These are phyloP conservation scores for Erucastrum elatum DNA, from an alignment of 345 rosid species.

Conservation along the genomic window DNA sequence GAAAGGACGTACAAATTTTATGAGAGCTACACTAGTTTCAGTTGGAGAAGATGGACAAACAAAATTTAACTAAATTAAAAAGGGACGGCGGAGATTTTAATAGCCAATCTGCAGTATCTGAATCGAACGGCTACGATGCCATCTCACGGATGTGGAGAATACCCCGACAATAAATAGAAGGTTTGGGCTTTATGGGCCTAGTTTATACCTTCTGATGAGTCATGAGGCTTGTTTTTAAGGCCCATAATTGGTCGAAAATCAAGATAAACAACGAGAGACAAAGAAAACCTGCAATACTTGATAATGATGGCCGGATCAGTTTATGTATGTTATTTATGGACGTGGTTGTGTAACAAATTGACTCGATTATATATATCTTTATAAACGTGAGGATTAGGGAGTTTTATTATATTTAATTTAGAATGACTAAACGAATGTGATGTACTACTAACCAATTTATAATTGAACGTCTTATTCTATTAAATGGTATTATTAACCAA, in stretches of 20 bases:
- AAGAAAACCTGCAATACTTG: slow-evolving; percentile 13
- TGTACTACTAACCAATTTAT: slow-evolving; percentile 37
- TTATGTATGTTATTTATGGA: not conserved
- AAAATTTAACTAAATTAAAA: not conserved
- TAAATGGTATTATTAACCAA: slow-evolving; percentile 19
- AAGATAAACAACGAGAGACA: too few species aligned
- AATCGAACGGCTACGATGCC: slow-evolving; percentile 19
- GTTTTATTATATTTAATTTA: slow-evolving; percentile 27
- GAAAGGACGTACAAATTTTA: not conserved
- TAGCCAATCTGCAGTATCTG: slow-evolving; percentile 2
- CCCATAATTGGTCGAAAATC: not conserved
- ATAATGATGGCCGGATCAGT: not conserved
- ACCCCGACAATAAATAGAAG: not conserved
- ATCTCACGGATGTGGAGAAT: slow-evolving; percentile 7
- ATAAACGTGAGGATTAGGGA: slow-evolving; percentile 25
- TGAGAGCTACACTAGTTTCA: slow-evolving; percentile 22
- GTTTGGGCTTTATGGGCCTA: slow-evolving; percentile 13
- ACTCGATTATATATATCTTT: not conserved
- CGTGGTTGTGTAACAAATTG: not conserved
- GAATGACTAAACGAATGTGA: slow-evolving; percentile 26
- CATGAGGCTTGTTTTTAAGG: not conserved
- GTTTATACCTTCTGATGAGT: not conserved
- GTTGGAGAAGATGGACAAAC: not conserved
- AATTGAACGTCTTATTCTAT: slow-evolving; percentile 28
- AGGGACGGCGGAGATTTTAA: slow-evolving; percentile 16